A percentile compares a stretch with the other conserved stretches of the same genome.
Evolutionary conservation across 495 filamentous ascomycete species (phyloP).

Genomic region (Melanomma pulvis-pyrius): DNA sequence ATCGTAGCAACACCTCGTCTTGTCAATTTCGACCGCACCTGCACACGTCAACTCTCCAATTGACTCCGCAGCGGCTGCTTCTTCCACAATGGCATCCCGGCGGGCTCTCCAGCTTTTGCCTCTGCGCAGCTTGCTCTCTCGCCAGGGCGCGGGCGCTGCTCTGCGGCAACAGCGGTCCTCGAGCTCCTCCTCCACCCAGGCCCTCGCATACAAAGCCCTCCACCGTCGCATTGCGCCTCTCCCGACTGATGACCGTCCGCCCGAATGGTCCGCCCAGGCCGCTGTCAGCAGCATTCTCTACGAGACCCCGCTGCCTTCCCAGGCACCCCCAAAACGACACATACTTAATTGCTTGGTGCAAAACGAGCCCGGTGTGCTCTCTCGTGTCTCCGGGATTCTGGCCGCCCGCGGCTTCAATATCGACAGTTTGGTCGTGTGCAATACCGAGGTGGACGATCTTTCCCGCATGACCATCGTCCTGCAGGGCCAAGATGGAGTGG

Average conservation of each 20-base stretch:
- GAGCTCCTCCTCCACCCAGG: conserved; percentile 76
- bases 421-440: conserved; percentile 95
- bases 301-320: conserved; percentile 86
- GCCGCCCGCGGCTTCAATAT: conserved; percentile 98
- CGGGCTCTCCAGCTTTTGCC: conserved; percentile 44
- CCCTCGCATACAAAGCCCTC: conserved; percentile 95
- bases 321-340: conserved; percentile 85
- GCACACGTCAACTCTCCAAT: conserved; percentile 19
- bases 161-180: conserved; percentile 29
- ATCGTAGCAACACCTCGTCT: neutral
- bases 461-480: conserved; percentile 99
- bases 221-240: conserved; percentile 85
- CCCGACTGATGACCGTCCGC: conserved; percentile 71
- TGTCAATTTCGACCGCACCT: conserved; percentile 8
- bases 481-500: conserved; percentile 92
- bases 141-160: neutral
- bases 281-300: conserved; percentile 98
- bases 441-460: conserved; percentile 95
- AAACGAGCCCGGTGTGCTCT: conserved; percentile 96
- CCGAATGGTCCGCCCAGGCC: conserved; percentile 89
- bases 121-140: conserved; percentile 21
- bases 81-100: conserved; percentile 45
- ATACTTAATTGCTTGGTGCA: conserved; percentile 98
- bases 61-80: conserved; percentile 12
- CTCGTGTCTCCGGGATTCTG: conserved; percentile 93